Evolutionary conservation across 129 eudicot genomes (phyloP).

Genomic region (Heracleum sosnowskyi): DNA sequence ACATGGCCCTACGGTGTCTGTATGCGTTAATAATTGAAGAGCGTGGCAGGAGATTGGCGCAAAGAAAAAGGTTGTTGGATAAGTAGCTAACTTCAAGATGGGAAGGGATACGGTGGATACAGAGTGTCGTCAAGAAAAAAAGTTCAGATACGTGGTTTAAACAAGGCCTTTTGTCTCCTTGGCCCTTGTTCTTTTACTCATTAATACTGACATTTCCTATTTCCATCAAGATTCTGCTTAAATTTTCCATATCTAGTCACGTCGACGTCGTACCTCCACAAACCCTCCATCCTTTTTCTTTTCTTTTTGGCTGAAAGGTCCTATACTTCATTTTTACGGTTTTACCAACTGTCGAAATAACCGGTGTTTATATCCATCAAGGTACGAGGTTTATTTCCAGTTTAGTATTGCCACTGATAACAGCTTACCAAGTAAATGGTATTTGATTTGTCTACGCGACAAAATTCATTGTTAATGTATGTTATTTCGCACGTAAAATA

Average conservation of each 20-base stretch:
- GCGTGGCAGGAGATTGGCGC: neutral
- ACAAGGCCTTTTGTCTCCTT: slow-evolving; percentile 29
- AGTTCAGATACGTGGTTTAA: slow-evolving; percentile 27
- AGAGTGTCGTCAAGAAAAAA: slow-evolving; percentile 4
- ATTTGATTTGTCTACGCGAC: no score
- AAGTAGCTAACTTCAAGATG: slow-evolving; percentile 19
- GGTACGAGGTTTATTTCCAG: no score
- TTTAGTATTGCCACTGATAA: no score
- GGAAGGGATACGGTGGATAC: slow-evolving; percentile 4
- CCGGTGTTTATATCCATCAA: no score
- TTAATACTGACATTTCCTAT: neutral
- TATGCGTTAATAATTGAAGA: no score
- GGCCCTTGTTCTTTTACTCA: slow-evolving; percentile 1
- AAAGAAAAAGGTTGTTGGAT: slow-evolving; percentile 33
- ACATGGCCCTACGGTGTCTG: no score
- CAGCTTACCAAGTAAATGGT: no score
- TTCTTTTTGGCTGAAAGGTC: no score
- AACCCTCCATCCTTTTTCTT: neutral
- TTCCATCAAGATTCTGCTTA: neutral
- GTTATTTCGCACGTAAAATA: no score
- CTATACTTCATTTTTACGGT: no score
- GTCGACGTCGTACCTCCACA: slow-evolving; percentile 1
- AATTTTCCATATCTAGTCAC: neutral
- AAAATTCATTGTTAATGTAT: no score
- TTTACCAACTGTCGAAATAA: no score